phyloP scores from a whole-genome alignment of 805 yeast species.

The Suhomyces prunicola region DNA sequence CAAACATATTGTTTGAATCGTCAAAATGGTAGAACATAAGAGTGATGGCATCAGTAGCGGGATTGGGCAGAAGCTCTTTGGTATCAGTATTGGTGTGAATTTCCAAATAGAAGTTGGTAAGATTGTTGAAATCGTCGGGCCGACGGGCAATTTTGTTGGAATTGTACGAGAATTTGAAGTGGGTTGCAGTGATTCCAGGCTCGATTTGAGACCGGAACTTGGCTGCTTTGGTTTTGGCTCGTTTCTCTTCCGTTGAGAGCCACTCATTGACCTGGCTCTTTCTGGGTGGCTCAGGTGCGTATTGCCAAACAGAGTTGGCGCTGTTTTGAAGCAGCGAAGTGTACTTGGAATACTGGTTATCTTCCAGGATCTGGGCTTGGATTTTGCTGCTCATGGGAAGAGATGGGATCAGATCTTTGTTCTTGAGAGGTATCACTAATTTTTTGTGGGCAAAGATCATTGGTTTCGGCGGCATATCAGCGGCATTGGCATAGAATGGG shows the following conservation, averaged over 20 bases:
- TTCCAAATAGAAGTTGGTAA: slow-evolving; percentile 66
- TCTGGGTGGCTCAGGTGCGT: slow-evolving; percentile 47
- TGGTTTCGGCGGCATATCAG: slow-evolving; percentile 54
- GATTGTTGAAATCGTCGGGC: slow-evolving; percentile 41
- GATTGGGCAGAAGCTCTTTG: slow-evolving; percentile 54
- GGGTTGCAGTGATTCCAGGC: slow-evolving; percentile 39
- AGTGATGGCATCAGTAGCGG: slow-evolving; percentile 53
- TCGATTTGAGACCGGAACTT: slow-evolving; percentile 50
- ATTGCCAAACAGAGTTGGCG: slow-evolving; percentile 39
- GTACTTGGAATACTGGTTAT: background rate
- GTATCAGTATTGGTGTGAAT: slow-evolving; percentile 59
- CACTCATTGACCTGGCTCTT: slow-evolving; percentile 35
- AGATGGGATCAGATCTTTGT: slow-evolving; percentile 22
- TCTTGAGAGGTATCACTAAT: slow-evolving; percentile 40
- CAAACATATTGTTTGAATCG: slow-evolving; percentile 25
- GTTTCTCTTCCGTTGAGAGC: slow-evolving; percentile 17
- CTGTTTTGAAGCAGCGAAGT: background rate
- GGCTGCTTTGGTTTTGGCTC: slow-evolving; percentile 9
- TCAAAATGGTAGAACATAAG: slow-evolving; percentile 66
- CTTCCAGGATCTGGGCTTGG: background rate
- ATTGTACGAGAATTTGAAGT: slow-evolving; percentile 38
- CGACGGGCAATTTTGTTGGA: slow-evolving; percentile 29
- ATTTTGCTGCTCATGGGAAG: slow-evolving; percentile 7
- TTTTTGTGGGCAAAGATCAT: slow-evolving; percentile 67
- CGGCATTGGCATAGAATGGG: slow-evolving; percentile 57